A percentile compares a stretch with the other conserved stretches of the same genome.
Conservation (phyloP, 1,284 basidiomycete species). For the Phenoliferia sp. region DNA sequence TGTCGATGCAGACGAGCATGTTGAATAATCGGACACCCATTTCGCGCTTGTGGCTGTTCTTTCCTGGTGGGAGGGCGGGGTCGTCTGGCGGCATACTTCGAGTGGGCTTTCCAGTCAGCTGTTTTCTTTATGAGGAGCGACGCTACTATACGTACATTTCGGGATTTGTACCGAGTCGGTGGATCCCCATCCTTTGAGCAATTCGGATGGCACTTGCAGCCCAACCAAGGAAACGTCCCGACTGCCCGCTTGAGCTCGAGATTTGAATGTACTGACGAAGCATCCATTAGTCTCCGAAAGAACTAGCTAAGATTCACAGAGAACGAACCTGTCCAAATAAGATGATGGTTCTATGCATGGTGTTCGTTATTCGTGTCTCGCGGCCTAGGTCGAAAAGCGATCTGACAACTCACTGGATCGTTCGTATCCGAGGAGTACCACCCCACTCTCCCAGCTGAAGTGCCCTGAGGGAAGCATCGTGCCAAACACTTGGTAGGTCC, state of each 20-base stretch:
- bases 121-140: neutral
- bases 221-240: constrained; percentile 30
- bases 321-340: constrained; percentile 7
- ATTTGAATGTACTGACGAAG: constrained; percentile 30
- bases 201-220: constrained; percentile 22
- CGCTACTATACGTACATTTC: neutral
- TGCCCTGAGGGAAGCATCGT: constrained; percentile 30
- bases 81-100: constrained; percentile 34
- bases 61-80: constrained; percentile 31
- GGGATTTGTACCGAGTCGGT: constrained; percentile 24
- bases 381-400: neutral
- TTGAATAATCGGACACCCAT: constrained; percentile 25
- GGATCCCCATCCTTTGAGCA: constrained; percentile 31
- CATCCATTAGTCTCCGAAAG: neutral
- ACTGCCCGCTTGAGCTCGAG: constrained; percentile 21
- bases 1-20: constrained; percentile 22
- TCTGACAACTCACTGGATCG: constrained; percentile 25
- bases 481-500: constrained; percentile 31
- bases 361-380: too few species aligned
- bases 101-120: neutral
- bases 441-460: constrained; percentile 34
- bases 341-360: constrained; percentile 12
- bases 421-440: constrained; percentile 31
- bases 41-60: constrained; percentile 30
- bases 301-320: neutral